Conservation (phyloP, 345 rosid species). For the Schrenkiella parvula region DNA sequence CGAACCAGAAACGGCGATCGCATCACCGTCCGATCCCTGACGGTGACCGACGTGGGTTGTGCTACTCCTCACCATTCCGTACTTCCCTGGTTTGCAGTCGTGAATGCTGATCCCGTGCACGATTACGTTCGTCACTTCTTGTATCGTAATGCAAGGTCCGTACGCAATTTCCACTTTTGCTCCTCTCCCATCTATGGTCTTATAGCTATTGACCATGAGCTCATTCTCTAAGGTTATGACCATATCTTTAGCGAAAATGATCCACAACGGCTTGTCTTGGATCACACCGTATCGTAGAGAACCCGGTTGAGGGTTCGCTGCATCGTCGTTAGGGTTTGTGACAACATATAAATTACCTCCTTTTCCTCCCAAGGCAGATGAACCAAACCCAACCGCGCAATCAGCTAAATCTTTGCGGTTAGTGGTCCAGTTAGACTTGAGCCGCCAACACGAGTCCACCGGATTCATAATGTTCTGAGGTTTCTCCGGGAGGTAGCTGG, state of each 20-base stretch:
- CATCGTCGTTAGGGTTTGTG: conserved; percentile 55
- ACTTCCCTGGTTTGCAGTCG: conserved; percentile 67
- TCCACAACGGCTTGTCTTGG: conserved; percentile 70
- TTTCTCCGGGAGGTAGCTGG: conserved; percentile 31
- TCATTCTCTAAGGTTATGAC: conserved; percentile 64
- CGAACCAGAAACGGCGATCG: conserved; percentile 53
- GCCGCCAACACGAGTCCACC: conserved; percentile 80
- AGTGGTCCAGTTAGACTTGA: conserved; percentile 56
- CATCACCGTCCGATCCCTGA: conserved; percentile 78
- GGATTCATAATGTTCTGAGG: conserved; percentile 42
- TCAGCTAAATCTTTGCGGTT: conserved; percentile 69
- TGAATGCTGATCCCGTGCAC: conserved; percentile 83
- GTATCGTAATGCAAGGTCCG: conserved; percentile 79
- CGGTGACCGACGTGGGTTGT: conserved; percentile 52
- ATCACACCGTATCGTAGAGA: conserved; percentile 48
- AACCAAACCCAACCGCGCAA: conserved; percentile 78
- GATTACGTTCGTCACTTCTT: conserved; percentile 65
- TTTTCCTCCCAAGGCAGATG: conserved; percentile 69
- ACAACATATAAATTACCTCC: conserved; percentile 65
- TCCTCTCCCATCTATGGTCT: conserved; percentile 91
- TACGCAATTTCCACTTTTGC: conserved; percentile 69
- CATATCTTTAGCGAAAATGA: conserved; percentile 74
- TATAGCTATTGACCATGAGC: conserved; percentile 75
- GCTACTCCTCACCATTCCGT: conserved; percentile 41
- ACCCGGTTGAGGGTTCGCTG: conserved; percentile 73